Evolutionary conservation across 768 basidiomycete genomes (phyloP), one percentile per base, ranked within the genome.

Genomic region (Tephrocybe sp.): DNA sequence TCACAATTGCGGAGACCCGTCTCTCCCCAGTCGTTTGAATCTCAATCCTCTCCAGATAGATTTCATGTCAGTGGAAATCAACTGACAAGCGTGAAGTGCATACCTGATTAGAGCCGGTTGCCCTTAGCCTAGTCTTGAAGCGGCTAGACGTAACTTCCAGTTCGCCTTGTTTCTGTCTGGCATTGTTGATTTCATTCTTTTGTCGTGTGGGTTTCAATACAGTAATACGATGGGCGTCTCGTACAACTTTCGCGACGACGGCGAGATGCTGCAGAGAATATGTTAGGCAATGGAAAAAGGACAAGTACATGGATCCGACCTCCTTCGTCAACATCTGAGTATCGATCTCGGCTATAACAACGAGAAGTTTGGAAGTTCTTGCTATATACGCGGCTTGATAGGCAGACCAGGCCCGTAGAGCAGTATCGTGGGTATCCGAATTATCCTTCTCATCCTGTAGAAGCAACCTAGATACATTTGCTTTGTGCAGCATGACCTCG

Each of bases 371-470:
- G 13, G 34, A 39, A 54, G 67, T 67, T 18, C 51, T 1, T 5
- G 57, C 45, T 9, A 69, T 11, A 2, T 56, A 64, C 2, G 66
- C 67, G 9, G 70, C 69, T 21, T 63, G 64, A 55, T 65, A 73
- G 6, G 76, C 73, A 1, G 65, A 67, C 79, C 77, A 81, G 6
- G 79, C 76, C 47, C 69, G 69, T 15, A 72, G 47, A 0, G 74
- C 77, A 12, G 65, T 63, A n/a, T 57, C 42, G 6, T 49, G 15
- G 0, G 44, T 12, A 15, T 60, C 6, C 4, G 59, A 50, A 16
- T 18, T 47, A 8, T 54, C 46, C 2, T 47, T 45, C 46, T 70
- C 64, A 26, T 63, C 55, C 28, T 58, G 37, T 19, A 58, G 58
- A 36, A 78, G 74, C 6, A 77, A 31, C 6, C 50, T 44, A 11